Base-by-base conservation (phyloP, 257 asterid genomes). In the Solanum chmielewskii region DNA sequence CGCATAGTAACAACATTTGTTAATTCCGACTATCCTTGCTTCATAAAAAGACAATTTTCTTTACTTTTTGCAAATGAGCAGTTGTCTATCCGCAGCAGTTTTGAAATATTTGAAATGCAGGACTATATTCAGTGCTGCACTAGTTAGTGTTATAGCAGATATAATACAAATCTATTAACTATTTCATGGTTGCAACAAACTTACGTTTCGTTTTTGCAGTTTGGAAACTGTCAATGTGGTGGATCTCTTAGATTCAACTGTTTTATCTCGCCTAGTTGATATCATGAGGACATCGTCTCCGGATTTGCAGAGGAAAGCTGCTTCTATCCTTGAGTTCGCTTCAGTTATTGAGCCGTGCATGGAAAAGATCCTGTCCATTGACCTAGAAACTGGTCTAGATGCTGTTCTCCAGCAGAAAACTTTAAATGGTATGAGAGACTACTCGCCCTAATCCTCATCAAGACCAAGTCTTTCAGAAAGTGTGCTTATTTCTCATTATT, bases 281-380 rank as follows among this genome's bases (percentile, higher is more conserved):
- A 92, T 93, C 86, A 87, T 96, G 95, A 93, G 92, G 93, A 91
- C 93, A 77, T 86, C 94, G 27, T 86, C 87, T 84, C 92, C 97
- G 9, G 91, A 90, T 88, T 89, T 95, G 91, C 98, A 93, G 91
- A 93, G 89, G 69, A 96, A 94, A 93, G 95, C 94, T 88, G 95
- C 95, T 90, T 94, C 98, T 35, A 89, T 93, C 87, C 89, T 96
- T 27, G 99, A 96, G 92, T 93, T 90, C 89, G 74, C 93, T 64
- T 66, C 90, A 64, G 92, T 85, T 78, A 90, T 76, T 31, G 91
- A 93, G 85, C 84, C 90, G 41, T 88, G 87, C 86, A 33, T 85
- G 33, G 96, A 90, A 84, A 90, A 90, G 88, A 89, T 96, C 49
- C 87, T 89, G 85, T 91, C 93, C 15, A 87, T 90, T 5, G 93